Base-by-base conservation (phyloP, 768 basidiomycete genomes). In the Tricholoma furcatifolium region DNA sequence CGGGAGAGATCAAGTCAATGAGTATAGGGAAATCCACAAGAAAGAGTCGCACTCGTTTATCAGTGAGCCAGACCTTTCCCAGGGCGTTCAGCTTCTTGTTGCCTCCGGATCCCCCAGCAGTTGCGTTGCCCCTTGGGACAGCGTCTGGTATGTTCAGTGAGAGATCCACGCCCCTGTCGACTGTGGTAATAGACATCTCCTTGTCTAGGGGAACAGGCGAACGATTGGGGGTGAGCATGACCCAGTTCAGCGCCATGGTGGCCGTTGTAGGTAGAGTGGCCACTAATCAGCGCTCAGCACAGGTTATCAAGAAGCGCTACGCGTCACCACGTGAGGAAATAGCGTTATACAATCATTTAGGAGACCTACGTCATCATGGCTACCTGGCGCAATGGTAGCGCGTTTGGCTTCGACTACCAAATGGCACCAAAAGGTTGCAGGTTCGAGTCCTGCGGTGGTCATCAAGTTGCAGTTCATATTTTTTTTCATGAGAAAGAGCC, bases 381-480 rank as follows among this genome's bases (percentile, higher is more conserved):
- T 84, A 82, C 85, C 85, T 89, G 74, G 87, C 88, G 85, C 88
- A 89, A 90, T 89, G 88, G 88, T 88, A 90, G 88, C 88, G 88
- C 88, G 87, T 90, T 88, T 89, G 87, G 87, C 87, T 90, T 90
- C 88, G 87, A 88, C 80, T 62, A 84, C 83, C 75, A 59, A 70
- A 73, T 70, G 82, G 74, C 57, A 91, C 88, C 88, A 89, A 88
- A 87, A 90, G 89, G 88, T 85, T 91, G 88, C 88, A 91, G 88
- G 89, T 91, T 91, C 88, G 87, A 91, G 87, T 88, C 88, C 88
- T 89, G 88, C 87, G 84, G 87, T 87, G 84, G 83, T 88, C 87
- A 87, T 65, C 57, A n/a, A n/a, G n/a, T n/a, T n/a, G n/a, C n/a
- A n/a, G n/a, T n/a, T n/a, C n/a, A n/a, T n/a, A n/a, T n/a, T n/a